Percentiles rank a stretch among this genome's conserved stretches.
These are phyloP conservation scores for Cytospora paraplurivora DNA, from an alignment of 2,329 filamentous ascomycete genomes.

Conservation along the genomic window DNA sequence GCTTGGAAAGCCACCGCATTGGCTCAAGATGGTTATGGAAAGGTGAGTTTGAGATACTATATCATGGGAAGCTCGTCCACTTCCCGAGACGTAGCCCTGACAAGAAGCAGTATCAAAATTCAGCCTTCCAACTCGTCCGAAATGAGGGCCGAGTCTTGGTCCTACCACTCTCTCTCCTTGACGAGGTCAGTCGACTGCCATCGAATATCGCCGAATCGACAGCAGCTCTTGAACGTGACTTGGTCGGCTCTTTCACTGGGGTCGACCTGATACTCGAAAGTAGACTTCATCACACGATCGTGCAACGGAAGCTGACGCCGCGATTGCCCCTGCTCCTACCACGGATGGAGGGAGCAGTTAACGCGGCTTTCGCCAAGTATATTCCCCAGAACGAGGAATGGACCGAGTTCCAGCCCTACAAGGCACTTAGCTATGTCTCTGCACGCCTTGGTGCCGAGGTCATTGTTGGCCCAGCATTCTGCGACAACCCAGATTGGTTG, in stretches of 20 bases:
- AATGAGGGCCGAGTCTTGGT: constrained; percentile 1
- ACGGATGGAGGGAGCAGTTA: neutral
- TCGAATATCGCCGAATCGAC: neutral
- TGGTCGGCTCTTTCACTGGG: neutral
- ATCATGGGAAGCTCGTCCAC: neutral
- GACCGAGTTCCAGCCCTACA: neutral
- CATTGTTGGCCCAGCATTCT: neutral
- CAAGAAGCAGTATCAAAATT: neutral
- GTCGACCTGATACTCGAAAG: neutral
- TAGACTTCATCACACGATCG: constrained; percentile 1
- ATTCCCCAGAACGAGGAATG: neutral
- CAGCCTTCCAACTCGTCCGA: neutral
- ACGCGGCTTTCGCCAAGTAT: neutral
- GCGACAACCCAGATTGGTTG: neutral
- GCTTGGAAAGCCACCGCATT: neutral
- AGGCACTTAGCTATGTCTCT: neutral
- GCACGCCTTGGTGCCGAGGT: constrained; percentile 1
- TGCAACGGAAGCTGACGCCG: neutral
- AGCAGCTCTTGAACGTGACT: neutral
- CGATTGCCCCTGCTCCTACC: neutral
- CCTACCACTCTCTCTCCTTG: neutral
- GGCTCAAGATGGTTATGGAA: neutral
- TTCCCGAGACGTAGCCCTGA: neutral
- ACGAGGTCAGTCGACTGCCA: neutral
- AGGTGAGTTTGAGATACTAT: neutral